phyloP scores from a whole-genome alignment of 1,284 basidiomycete species.

The Volvariella surrecta region DNA sequence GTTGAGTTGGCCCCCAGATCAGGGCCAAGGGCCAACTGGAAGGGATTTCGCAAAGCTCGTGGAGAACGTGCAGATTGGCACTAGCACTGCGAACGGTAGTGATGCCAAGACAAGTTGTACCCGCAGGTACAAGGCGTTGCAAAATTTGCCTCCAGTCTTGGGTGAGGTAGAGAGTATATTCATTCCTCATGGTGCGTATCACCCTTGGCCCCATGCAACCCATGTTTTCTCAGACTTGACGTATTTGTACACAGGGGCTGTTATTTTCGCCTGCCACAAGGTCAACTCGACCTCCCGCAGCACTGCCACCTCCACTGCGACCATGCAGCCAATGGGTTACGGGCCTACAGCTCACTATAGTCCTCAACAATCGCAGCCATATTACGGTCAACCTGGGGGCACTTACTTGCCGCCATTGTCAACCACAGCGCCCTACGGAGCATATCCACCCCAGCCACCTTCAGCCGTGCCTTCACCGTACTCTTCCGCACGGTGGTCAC shows the following conservation, averaged over 20 bases:
- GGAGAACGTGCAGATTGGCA: slow-evolving; percentile 66
- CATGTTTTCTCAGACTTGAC: slow-evolving; percentile 20
- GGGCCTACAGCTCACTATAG: slow-evolving; percentile 11
- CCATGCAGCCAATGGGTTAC: slow-evolving; percentile 33
- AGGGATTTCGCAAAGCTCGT: slow-evolving; percentile 80
- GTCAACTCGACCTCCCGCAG: slow-evolving; percentile 40
- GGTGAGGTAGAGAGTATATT: slow-evolving; percentile 82
- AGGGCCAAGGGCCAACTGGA: slow-evolving; percentile 53
- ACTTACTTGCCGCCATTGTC: slow-evolving; percentile 5
- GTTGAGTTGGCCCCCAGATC: slow-evolving; percentile 85
- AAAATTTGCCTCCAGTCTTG: slow-evolving; percentile 56
- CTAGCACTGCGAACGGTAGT: slow-evolving; percentile 37
- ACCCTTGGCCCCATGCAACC: slow-evolving; percentile 21
- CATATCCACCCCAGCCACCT: slow-evolving; percentile 23
- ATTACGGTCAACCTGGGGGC: slow-evolving; percentile 6
- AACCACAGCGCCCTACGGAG: slow-evolving; percentile 10
- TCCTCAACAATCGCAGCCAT: slow-evolving; percentile 9
- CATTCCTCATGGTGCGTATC: slow-evolving; percentile 79
- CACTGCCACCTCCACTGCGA: slow-evolving; percentile 25
- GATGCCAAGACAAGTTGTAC: slow-evolving; percentile 91
- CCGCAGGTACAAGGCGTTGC: slow-evolving; percentile 79
- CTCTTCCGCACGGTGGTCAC: slow-evolving; percentile 40
- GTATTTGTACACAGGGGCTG: slow-evolving; percentile 44
- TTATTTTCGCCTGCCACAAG: slow-evolving; percentile 82
- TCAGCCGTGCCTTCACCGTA: slow-evolving; percentile 29